Base-by-base conservation (phyloP, 768 basidiomycete species). In the Tulasnella sp. region DNA sequence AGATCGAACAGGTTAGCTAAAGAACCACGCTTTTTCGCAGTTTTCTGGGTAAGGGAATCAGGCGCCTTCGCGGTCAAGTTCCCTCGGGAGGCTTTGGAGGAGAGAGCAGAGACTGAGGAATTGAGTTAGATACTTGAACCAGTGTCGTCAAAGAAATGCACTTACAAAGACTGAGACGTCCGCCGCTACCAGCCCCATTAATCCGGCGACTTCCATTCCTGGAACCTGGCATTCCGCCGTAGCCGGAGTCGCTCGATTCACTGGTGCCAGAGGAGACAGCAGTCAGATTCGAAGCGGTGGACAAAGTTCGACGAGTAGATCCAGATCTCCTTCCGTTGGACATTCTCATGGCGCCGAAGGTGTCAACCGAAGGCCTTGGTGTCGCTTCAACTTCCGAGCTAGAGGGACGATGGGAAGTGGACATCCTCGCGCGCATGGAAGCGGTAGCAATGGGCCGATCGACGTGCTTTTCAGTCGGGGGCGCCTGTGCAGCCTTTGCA, bases 1-100 rank as follows among this genome's bases (percentile, higher is more conserved):
- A 68, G 39, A 34, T 68, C 67, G n/a, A 68, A 68, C 39, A 68
- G 67, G 29, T 41, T 41, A 16, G 67, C 67, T 39, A 68, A 32
- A 29, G 67, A 68, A 41, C 40, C 40, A 40, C 67, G 37, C 41
- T 68, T 68, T 22, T 26, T 14, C 22, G 40, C 67, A 8, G 40
- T 68, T n/a, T 34, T 29, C 19, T 65, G 3, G 5, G 64, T 36
- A 26, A 40, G 64, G 14, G 64, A 36, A 36, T 65, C 64, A 19
- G 64, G n/a, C 19, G 64, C 29, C 34, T 36, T 40, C 8, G 35
- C 35, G 11, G 17, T 65, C 8, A 40, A 6, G 14, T 40, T 65
- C 11, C 17, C 34, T 65, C 36, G 34, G 16, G 64, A 65, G 9
- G 64, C 22, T n/a, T 40, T 36, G 4, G 64, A 36, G 4, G 64